A percentile compares a stretch with the other conserved stretches of the same genome.
Evolutionary conservation across 176 grass and related monocot genomes (phyloP).

Genomic region (Ensete ventricosum): DNA sequence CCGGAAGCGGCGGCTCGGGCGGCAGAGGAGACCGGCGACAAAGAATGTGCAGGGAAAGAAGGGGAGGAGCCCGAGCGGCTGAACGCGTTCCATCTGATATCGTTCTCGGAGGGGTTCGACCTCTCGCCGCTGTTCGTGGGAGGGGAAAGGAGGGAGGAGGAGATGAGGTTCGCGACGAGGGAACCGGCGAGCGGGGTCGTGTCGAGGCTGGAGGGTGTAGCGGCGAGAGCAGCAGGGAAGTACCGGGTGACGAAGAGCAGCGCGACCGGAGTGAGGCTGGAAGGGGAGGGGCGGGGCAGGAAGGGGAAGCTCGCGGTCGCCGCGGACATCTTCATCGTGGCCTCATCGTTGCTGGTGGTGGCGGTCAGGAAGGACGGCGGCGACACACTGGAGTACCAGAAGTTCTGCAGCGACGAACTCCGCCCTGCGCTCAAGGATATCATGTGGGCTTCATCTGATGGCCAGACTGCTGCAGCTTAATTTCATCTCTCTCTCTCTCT

Average conservation of each 20-base stretch:
- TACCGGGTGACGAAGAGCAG: not conserved
- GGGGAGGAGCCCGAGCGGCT: not conserved
- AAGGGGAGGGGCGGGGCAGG: not conserved
- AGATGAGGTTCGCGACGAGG: not conserved
- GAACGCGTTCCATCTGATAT: constrained; percentile 16
- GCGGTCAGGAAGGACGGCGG: not conserved
- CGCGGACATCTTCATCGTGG: not conserved
- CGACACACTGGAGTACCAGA: not conserved
- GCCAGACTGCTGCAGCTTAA: not conserved
- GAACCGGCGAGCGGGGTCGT: not conserved
- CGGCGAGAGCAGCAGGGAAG: not conserved
- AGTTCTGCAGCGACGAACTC: not conserved
- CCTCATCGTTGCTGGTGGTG: not conserved
- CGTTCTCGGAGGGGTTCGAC: constrained; percentile 8
- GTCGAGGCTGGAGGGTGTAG: not conserved
- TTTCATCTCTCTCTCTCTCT: too few relatives aligned
- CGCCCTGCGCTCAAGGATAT: not conserved
- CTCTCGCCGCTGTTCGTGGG: not conserved
- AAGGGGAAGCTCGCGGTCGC: not conserved
- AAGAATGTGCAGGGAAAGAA: not conserved
- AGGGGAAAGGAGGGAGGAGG: not conserved
- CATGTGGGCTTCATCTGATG: not conserved
- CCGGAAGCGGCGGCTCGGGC: not conserved
- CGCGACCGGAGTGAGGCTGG: not conserved
- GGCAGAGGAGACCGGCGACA: not conserved